Evolutionary conservation across 106 monocot genomes (phyloP).

Genomic region (Allium cepa): DNA sequence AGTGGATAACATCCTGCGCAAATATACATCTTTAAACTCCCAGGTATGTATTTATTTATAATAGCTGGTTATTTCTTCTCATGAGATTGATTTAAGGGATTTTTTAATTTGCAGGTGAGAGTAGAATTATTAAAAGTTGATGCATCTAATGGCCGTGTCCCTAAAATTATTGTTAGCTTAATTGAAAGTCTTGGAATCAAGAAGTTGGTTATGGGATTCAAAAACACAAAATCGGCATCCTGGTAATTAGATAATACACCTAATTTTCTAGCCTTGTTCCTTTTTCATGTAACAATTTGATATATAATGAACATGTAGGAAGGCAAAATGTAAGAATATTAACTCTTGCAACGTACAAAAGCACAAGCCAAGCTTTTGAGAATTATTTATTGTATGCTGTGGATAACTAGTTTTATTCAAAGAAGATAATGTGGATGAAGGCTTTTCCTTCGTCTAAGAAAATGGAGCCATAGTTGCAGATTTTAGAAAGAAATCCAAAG

Average conservation of each 20-base stretch:
- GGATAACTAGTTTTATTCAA: too few relatives aligned
- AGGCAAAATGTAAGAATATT: too few relatives aligned
- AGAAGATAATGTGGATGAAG: too few relatives aligned
- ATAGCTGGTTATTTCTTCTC: background rate
- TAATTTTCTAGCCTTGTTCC: background rate
- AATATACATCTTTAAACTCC: background rate
- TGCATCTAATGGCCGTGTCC: background rate
- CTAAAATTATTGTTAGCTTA: background rate
- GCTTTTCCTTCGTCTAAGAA: too few relatives aligned
- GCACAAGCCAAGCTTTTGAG: too few relatives aligned
- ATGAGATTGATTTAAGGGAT: background rate
- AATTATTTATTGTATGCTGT: too few relatives aligned
- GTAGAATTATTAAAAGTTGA: conserved; percentile 6
- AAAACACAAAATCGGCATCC: background rate
- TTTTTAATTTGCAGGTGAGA: conserved; percentile 1
- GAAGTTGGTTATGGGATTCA: conserved; percentile 16
- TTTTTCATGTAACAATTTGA: background rate
- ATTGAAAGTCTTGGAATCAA: conserved; percentile 8
- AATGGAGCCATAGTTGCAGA: too few relatives aligned
- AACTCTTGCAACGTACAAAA: too few relatives aligned
- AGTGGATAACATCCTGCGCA: conserved; percentile 5
- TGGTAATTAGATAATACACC: background rate
- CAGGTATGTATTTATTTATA: background rate
- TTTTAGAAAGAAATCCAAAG: too few relatives aligned
- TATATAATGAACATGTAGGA: too few relatives aligned